Base-by-base conservation (phyloP, 164 flowering plant genomes). In the Chimonanthus praecox region DNA sequence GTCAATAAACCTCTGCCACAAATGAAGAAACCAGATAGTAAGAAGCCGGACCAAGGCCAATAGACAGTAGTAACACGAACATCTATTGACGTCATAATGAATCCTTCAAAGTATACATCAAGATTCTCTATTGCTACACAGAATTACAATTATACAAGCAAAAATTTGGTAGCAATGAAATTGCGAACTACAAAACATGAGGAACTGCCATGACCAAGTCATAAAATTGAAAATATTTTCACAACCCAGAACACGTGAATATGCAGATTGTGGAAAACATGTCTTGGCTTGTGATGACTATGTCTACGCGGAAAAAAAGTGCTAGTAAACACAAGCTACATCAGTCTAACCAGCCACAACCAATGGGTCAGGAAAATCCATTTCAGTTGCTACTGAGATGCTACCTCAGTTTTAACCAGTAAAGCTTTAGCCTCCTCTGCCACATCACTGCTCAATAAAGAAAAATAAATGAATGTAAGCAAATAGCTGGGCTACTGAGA, bases 361-460 rank as follows among this genome's bases (percentile, higher is more conserved):
- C 51, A 66, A 6, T 44, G 16, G 16, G 20, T 2, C 4, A 48
- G 70, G 7, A 20, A 11, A 16, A 16, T 45, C 7, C 54, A 47
- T 7, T 47, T 68, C 47, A 66, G 68, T 45, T 18, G 45, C 68
- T 66, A 66, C 47, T 66, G 47, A 66, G 68, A 66, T 44, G n/a
- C 45, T 44, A 49, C 20, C 74, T 80, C 79, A 5, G 66, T 47
- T 80, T 82, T 82, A 64, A 80, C 71, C 49, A 83, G 75, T 58
- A 83, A 83, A 65, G 18, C 72, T 58, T 58, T 64, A 9, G 82
- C 92, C 71, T 89, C 92, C 20, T 88, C 96, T 3, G 83, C 65
- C 58, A 86, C 84, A 5, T 88, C 88, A 78, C 98, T 92, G 92
- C 77, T 61, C 67, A 60, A 68, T 67, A 58, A 69, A 68, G 46